Conservation (phyloP, 768 basidiomycete species). For the Rhodotorula kratochvilovae region DNA sequence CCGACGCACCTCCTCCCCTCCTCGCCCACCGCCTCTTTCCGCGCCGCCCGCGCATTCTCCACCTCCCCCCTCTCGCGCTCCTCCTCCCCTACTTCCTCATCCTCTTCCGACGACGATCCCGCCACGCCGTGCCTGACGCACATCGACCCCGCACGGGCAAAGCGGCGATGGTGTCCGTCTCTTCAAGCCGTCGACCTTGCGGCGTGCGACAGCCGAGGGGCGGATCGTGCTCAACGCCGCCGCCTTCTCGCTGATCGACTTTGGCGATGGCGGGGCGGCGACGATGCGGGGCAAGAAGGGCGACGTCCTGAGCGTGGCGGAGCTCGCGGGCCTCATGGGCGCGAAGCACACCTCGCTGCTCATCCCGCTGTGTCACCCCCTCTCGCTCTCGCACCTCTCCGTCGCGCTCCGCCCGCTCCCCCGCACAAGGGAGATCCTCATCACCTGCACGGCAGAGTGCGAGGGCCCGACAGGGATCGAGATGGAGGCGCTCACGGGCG, state of each 20-base stretch:
- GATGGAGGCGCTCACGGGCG: constrained; percentile 89
- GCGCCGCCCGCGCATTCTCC: not conserved
- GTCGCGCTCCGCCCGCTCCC: constrained; percentile 57
- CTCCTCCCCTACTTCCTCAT: not conserved
- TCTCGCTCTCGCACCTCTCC: constrained; percentile 65
- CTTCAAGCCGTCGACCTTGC: constrained; percentile 60
- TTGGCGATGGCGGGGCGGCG: not conserved
- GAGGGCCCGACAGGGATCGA: constrained; percentile 81
- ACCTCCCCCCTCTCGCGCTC: not conserved
- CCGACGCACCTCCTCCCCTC: not conserved
- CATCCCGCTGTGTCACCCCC: constrained; percentile 82
- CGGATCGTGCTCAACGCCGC: constrained; percentile 62
- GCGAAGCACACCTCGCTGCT: constrained; percentile 75
- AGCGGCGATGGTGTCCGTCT: constrained; percentile 78
- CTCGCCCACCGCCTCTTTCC: not conserved
- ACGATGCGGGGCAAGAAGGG: constrained; percentile 44
- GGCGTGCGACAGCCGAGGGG: constrained; percentile 71
- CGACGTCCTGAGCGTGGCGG: constrained; percentile 49
- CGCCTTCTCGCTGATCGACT: constrained; percentile 63
- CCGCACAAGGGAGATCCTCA: constrained; percentile 31
- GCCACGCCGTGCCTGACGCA: constrained; percentile 57
- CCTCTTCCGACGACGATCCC: not conserved
- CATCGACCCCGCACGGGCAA: constrained; percentile 62
- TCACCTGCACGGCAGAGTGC: constrained; percentile 64
- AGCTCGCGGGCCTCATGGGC: constrained; percentile 81